phyloP scores from a whole-genome alignment of 2,329 filamentous ascomycete genomes.

The Cladosporium sp. region DNA sequence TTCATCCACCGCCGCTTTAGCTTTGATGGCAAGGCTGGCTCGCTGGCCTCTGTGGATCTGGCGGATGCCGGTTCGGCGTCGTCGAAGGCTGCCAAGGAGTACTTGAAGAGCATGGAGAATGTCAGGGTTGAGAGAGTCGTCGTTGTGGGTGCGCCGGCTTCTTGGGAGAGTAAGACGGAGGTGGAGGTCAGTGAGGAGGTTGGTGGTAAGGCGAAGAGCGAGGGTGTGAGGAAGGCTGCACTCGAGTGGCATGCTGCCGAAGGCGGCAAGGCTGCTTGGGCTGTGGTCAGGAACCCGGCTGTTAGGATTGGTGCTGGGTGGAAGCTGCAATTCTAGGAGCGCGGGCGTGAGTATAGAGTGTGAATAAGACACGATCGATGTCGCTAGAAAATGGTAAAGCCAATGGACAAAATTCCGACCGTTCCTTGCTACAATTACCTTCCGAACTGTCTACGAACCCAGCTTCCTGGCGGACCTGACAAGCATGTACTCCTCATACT shows the following conservation, averaged over 20 bases:
- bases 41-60: slow-evolving; percentile 64
- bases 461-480: slow-evolving; percentile 7
- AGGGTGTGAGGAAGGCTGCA: slow-evolving; percentile 42
- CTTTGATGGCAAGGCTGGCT: slow-evolving; percentile 50
- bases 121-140: slow-evolving; percentile 81
- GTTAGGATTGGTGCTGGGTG: slow-evolving; percentile 58
- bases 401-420: no score
- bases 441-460: neutral
- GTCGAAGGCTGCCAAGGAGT: slow-evolving; percentile 61
- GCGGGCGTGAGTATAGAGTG: no score
- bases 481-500: slow-evolving; percentile 18
- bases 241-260: slow-evolving; percentile 53
- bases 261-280: slow-evolving; percentile 54
- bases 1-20: slow-evolving; percentile 81
- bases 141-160: slow-evolving; percentile 68
- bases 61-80: slow-evolving; percentile 39
- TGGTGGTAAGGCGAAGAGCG: slow-evolving; percentile 37
- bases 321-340: slow-evolving; percentile 49
- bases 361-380: no score
- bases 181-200: slow-evolving; percentile 59
- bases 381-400: no score
- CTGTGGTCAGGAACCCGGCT: slow-evolving; percentile 57
- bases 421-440: no score
- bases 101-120: slow-evolving; percentile 69
- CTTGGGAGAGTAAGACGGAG: slow-evolving; percentile 61